A percentile compares a stretch with the other conserved stretches of the same genome.
Conservation (phyloP, 768 basidiomycete species). For the Panaeolus papilionaceus region DNA sequence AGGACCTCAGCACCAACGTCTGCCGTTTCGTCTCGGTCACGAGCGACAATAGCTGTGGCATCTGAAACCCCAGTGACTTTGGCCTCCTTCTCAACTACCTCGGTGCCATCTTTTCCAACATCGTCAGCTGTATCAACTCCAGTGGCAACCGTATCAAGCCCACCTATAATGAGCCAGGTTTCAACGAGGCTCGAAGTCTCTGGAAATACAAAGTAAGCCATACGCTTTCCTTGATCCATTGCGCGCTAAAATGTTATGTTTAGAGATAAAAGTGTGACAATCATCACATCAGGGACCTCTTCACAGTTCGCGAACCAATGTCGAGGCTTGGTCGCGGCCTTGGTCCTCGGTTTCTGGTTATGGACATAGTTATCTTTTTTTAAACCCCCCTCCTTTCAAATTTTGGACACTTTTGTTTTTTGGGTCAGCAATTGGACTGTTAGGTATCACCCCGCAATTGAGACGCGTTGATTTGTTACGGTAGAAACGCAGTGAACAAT, state of each 20-base stretch:
- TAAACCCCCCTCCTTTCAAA: neutral
- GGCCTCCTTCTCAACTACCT: neutral
- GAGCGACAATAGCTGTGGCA: neutral
- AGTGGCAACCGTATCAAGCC: slow-evolving; percentile 19
- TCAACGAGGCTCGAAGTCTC: neutral
- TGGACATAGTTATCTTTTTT: neutral
- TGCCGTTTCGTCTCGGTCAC: neutral
- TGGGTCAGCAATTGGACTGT: neutral
- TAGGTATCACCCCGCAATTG: neutral
- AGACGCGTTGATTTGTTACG: neutral
- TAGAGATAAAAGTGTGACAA: neutral
- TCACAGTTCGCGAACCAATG: neutral
- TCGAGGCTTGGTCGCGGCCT: neutral
- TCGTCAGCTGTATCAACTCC: neutral
- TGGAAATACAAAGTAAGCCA: neutral
- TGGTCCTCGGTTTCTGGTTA: slow-evolving; percentile 6
- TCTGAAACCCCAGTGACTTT: neutral
- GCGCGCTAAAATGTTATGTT: neutral
- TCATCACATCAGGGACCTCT: neutral
- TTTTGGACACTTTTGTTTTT: neutral
- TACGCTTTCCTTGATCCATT: neutral
- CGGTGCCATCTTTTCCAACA: neutral
- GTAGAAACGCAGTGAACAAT: neutral
- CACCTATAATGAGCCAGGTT: neutral
- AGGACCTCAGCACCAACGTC: neutral